phyloP scores from a whole-genome alignment of 768 basidiomycete genomes.

The Pulveroboletus sp. region DNA sequence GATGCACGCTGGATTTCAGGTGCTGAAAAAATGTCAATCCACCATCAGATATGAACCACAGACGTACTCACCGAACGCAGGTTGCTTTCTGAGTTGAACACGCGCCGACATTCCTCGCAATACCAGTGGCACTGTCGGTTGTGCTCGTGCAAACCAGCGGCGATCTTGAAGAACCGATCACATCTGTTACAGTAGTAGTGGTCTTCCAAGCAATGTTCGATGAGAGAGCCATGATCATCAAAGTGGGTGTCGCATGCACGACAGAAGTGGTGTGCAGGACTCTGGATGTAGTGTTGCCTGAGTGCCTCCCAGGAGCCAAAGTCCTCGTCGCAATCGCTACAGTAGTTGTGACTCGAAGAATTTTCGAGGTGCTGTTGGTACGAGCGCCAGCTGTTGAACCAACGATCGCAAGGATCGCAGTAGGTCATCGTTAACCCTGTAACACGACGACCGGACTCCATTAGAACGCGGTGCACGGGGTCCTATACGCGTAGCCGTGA shows the following conservation, averaged over 20 bases:
- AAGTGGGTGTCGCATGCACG: conserved; percentile 47
- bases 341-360: conserved; percentile 41
- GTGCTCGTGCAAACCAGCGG: conserved; percentile 43
- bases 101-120: conserved; percentile 41
- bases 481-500: conserved; percentile 26
- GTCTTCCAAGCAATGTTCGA: conserved; percentile 36
- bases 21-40: conserved; percentile 34
- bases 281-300: conserved; percentile 51
- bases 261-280: conserved; percentile 49
- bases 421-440: conserved; percentile 4
- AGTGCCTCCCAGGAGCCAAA: conserved; percentile 39
- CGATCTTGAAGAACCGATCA: conserved; percentile 38
- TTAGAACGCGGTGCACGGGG: conserved; percentile 22
- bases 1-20: conserved; percentile 50
- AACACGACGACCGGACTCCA: too few species aligned
- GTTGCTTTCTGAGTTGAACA: conserved; percentile 34
- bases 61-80: conserved; percentile 13
- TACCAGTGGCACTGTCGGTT: conserved; percentile 41
- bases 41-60: background rate
- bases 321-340: conserved; percentile 43
- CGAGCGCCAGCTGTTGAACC: conserved; percentile 29
- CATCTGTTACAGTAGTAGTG: conserved; percentile 47
- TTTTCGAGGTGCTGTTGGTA: conserved; percentile 35
- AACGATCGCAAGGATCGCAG: conserved; percentile 39
- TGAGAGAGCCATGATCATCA: conserved; percentile 28